Evolutionary conservation across 306 rosid species (phyloP), one percentile per base, ranked within the genome.

Genomic region (Pyrus betulifolia): DNA sequence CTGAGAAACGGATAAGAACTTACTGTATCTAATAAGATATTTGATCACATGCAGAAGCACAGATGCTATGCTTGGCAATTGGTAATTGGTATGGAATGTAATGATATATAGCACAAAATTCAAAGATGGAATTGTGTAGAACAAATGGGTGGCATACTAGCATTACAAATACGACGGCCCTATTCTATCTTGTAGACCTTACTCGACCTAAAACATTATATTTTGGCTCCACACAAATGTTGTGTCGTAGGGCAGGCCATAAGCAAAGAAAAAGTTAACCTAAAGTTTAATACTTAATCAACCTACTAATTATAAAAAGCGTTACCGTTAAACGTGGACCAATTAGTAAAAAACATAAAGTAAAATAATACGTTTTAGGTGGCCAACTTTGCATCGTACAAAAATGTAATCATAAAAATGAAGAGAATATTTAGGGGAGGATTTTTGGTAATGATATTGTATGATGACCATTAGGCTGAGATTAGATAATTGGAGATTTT

Each of bases 371-470:
- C 84, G 87, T 80, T 85, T 85, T 82, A 35, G 89, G 86, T 85
- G 82, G 80, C 51, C 81, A 46, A 72, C 78, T 76, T 21, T 78
- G 46, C 31, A 84, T 44, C 21, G 87, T 79, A 85, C 79, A 86
- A 30, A 78, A 75, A 69, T 23, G 83, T 81, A 74, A 90, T 86
- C 60, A 85, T 86, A 77, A 73, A 68, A 21, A 46, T 69, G 49
- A 76, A 77, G 80, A 88, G 78, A 27, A 25, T 61, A 11, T 67
- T 75, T 74, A 79, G 74, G 80, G 78, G 51, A 52, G 23, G 69
- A 30, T 84, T 77, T 84, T 77, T 59, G 85, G 93, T 77, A 85
- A 88, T 90, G 78, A 90, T 88, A 85, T 81, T 83, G 79, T 72
- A 83, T 76, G 76, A 85, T 88, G 88, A 84, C 84, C 18, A 78